A percentile compares a stretch with the other conserved stretches of the same genome.
Evolutionary conservation across 2,329 filamentous ascomycete genomes (phyloP).

Genomic region (Chaetomium sp.): DNA sequence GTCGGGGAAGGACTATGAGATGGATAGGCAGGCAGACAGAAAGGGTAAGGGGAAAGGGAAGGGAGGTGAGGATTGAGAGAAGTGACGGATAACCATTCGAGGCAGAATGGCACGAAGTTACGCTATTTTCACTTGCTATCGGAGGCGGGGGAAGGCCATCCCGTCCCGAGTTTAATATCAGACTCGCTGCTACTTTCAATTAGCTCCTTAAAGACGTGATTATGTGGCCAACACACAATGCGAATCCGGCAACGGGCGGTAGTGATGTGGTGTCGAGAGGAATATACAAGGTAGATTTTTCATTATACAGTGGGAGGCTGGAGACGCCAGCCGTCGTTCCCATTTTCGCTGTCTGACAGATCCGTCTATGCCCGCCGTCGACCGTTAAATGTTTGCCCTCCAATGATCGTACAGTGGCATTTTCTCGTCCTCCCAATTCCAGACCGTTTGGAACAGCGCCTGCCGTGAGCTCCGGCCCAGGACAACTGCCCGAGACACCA

Average conservation of each 20-base stretch:
- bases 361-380: constrained; percentile 13
- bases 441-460: background rate
- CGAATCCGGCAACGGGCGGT: background rate
- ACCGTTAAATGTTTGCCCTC: constrained; percentile 4
- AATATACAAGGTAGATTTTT: constrained; percentile 26
- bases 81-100: background rate
- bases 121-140: background rate
- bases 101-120: background rate
- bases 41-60: constrained; percentile 12
- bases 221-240: background rate
- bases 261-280: background rate
- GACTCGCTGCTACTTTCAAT: background rate
- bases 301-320: constrained; percentile 24
- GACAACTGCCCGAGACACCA: background rate
- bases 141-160: background rate
- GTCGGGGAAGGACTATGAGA: constrained; percentile 50
- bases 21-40: constrained; percentile 22
- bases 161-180: background rate
- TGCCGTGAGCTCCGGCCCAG: background rate
- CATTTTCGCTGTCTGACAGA: constrained; percentile 15
- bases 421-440: background rate
- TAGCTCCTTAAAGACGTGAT: background rate
- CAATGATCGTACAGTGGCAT: constrained; percentile 21
- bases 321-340: constrained; percentile 13
- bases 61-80: constrained; percentile 1